phyloP scores from a whole-genome alignment of 2,329 filamentous ascomycete genomes.

The Colletotrichum gigasporum region DNA sequence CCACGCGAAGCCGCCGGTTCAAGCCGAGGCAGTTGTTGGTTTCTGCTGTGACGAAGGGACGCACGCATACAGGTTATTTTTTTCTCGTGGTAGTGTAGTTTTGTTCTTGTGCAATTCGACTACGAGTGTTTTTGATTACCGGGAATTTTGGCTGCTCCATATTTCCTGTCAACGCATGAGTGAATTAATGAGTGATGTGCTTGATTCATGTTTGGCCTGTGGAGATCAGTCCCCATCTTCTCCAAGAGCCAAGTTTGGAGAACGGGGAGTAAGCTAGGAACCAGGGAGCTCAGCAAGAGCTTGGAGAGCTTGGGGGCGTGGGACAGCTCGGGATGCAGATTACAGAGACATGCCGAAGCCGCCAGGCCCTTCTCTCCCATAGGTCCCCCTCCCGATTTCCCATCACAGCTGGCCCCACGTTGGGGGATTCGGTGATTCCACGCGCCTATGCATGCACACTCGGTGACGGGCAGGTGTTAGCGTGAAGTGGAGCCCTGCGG shows the following conservation, averaged over 20 bases:
- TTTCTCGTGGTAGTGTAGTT: slow-evolving; percentile 18
- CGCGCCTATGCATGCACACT: no score
- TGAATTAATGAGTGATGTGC: background rate
- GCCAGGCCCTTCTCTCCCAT: no score
- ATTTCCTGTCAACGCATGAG: background rate
- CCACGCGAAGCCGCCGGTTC: background rate
- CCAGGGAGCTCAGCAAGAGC: no score
- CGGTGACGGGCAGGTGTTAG: no score
- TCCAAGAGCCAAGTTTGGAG: background rate
- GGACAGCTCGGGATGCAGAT: no score
- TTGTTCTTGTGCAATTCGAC: slow-evolving; percentile 9
- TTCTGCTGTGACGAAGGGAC: background rate
- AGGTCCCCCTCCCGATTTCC: no score
- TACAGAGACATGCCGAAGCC: background rate
- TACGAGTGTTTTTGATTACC: slow-evolving; percentile 21
- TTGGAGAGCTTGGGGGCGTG: no score
- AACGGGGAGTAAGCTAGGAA: background rate
- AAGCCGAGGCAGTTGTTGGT: background rate
- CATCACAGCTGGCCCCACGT: no score
- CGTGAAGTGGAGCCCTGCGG: background rate
- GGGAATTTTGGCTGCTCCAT: no score
- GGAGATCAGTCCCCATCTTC: background rate
- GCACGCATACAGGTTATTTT: background rate
- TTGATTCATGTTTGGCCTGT: background rate
- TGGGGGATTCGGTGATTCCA: no score